Evolutionary conservation across 2,329 filamentous ascomycete species (phyloP).

Genomic region (Leptodontidium sp.): DNA sequence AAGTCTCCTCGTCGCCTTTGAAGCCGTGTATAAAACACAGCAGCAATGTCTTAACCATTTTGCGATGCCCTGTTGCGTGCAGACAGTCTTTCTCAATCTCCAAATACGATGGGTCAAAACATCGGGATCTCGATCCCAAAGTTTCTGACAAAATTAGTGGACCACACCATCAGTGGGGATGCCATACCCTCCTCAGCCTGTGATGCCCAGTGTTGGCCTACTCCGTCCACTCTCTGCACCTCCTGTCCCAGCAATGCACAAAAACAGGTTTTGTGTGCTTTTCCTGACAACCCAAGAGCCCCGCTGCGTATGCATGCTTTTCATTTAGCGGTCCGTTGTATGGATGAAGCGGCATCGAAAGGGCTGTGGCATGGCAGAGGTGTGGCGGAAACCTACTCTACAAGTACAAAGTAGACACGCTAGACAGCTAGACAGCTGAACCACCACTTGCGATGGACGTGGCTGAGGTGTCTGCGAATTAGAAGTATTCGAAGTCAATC

Average conservation of each 20-base stretch:
- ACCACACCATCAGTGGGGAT: not conserved
- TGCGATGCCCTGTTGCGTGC: conserved; percentile 31
- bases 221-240: not conserved
- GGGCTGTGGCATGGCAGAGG: conserved; percentile 7
- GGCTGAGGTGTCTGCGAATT: too few species aligned
- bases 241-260: not conserved
- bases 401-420: too few species aligned
- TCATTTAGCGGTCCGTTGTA: too few species aligned
- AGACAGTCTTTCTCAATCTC: too few species aligned
- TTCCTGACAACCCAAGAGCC: not conserved
- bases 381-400: conserved; percentile 2
- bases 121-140: conserved; percentile 4
- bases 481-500: too few species aligned
- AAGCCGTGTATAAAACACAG: conserved; percentile 81
- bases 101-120: too few species aligned
- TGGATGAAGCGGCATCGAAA: not conserved
- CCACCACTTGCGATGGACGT: too few species aligned
- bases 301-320: too few species aligned
- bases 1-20: conserved; percentile 75
- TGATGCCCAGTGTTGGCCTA: conserved; percentile 2
- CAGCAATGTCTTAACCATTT: conserved; percentile 67
- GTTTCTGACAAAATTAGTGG: not conserved
- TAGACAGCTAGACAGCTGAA: too few species aligned
- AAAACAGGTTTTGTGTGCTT: not conserved
- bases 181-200: not conserved